These are phyloP conservation scores for Pseudovirgaria hyperparasitica DNA, from an alignment of 2,329 filamentous ascomycete species.

Conservation along the genomic window DNA sequence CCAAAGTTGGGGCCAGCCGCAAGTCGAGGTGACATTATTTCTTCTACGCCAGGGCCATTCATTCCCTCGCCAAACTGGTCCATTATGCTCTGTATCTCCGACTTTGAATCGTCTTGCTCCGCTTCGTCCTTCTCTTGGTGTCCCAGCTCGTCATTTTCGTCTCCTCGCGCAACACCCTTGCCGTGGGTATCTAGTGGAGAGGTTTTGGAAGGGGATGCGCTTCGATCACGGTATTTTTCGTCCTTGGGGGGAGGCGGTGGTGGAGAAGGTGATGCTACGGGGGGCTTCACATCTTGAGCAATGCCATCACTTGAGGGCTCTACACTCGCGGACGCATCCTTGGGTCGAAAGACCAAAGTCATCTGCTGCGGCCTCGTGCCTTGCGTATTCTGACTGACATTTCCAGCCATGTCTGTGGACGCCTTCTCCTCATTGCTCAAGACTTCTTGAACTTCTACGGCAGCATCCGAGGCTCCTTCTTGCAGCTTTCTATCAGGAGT, in stretches of 20 bases:
- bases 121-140: slow-evolving; percentile 33
- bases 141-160: slow-evolving; percentile 18
- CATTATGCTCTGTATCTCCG: slow-evolving; percentile 96
- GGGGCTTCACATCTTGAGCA: slow-evolving; percentile 17
- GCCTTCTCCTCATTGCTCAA: too few relatives aligned
- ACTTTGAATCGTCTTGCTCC: slow-evolving; percentile 46
- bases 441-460: too few relatives aligned
- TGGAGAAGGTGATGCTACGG: slow-evolving; percentile 24
- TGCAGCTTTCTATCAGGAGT: too few relatives aligned
- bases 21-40: slow-evolving; percentile 83
- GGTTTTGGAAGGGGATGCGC: slow-evolving; percentile 27
- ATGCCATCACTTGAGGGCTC: too few relatives aligned
- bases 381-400: too few relatives aligned
- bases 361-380: too few relatives aligned
- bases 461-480: too few relatives aligned
- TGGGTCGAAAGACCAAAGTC: too few relatives aligned
- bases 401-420: too few relatives aligned
- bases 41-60: slow-evolving; percentile 58
- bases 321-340: too few relatives aligned
- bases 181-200: slow-evolving; percentile 17
- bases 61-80: slow-evolving; percentile 76
- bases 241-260: slow-evolving; percentile 39
- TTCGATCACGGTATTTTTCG: slow-evolving; percentile 33
- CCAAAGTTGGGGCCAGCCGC: slow-evolving; percentile 69
- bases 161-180: slow-evolving; percentile 29